These are phyloP conservation scores for Plenodomus lindquistii DNA, from an alignment of 2,329 filamentous ascomycete genomes.

Conservation along the genomic window DNA sequence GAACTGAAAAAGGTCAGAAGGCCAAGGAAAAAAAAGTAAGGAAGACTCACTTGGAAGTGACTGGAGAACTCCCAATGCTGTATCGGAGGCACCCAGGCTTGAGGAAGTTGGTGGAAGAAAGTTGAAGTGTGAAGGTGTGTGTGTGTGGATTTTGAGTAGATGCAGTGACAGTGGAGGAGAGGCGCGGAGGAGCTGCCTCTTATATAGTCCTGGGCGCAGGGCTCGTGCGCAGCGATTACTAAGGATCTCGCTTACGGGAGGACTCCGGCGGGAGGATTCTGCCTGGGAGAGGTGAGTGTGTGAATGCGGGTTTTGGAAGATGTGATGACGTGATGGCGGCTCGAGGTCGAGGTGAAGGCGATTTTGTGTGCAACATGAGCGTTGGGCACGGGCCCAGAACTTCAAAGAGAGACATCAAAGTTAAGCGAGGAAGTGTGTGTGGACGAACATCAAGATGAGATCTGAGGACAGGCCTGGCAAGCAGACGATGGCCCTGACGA, in stretches of 20 bases:
- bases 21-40: not conserved
- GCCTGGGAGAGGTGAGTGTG: not conserved
- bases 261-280: too few relatives aligned
- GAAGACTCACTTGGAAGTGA: not conserved
- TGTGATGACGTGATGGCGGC: not conserved
- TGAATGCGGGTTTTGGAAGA: not conserved
- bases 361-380: not conserved
- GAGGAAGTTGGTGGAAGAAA: not conserved
- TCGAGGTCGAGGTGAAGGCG: not conserved
- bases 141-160: not conserved
- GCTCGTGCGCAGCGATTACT: not conserved
- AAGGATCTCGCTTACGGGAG: too few relatives aligned
- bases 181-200: not conserved
- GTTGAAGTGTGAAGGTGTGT: not conserved
- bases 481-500: not conserved
- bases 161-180: not conserved
- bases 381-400: not conserved
- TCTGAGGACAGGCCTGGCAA: not conserved
- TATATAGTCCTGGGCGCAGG: not conserved
- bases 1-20: not conserved
- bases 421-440: not conserved
- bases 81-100: not conserved
- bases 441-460: not conserved
- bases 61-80: not conserved
- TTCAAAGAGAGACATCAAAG: not conserved